Evolutionary conservation across 1,284 basidiomycete genomes (phyloP).

Genomic region (Pseudozyma thailandica): DNA sequence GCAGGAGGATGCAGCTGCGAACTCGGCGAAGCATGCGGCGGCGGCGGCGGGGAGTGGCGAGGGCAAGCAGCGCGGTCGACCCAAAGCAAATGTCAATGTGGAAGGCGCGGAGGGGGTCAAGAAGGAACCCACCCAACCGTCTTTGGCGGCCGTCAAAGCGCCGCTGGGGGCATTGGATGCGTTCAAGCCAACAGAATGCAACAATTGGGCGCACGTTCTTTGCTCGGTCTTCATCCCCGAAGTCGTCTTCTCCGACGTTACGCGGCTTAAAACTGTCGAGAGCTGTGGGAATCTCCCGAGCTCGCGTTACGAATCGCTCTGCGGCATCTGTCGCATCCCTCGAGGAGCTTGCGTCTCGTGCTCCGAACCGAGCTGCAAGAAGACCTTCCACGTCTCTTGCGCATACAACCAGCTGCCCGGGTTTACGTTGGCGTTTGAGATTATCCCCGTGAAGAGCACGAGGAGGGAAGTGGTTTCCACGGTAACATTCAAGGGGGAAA

Average conservation of each 20-base stretch:
- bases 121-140: constrained; percentile 18
- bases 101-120: constrained; percentile 19
- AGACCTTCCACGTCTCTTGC: constrained; percentile 86
- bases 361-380: constrained; percentile 75
- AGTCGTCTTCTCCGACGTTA: constrained; percentile 79
- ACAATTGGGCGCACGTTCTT: constrained; percentile 89
- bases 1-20: constrained; percentile 45
- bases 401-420: constrained; percentile 79
- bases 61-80: constrained; percentile 26
- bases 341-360: constrained; percentile 84
- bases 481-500: constrained; percentile 85
- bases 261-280: constrained; percentile 80
- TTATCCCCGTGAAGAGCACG: constrained; percentile 76
- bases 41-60: constrained; percentile 10
- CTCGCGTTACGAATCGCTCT: constrained; percentile 68
- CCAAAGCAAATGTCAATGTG: constrained; percentile 14
- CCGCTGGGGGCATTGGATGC: constrained; percentile 75
- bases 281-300: constrained; percentile 80
- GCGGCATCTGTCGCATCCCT: constrained; percentile 74
- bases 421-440: constrained; percentile 88
- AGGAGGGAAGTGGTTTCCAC: constrained; percentile 71
- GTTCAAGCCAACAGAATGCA: constrained; percentile 91
- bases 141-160: constrained; percentile 10
- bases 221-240: constrained; percentile 90
- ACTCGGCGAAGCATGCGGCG: constrained; percentile 34